Percentiles rank a stretch among this genome's conserved stretches.
These are phyloP conservation scores for Pouteria glomerata DNA, from an alignment of 148 eudicot species.

Conservation along the genomic window DNA sequence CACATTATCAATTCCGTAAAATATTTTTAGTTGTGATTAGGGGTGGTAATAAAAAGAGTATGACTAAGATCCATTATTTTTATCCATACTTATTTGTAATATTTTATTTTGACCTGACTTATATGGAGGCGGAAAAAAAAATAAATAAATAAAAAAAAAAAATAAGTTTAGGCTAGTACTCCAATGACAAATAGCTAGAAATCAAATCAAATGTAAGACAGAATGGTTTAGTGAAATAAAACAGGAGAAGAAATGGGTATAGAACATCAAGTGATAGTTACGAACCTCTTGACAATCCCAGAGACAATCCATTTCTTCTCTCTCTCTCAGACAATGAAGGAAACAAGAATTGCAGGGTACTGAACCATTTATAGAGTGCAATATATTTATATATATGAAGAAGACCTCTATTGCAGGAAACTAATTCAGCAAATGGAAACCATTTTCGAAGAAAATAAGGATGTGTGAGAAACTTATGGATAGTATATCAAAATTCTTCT, in stretches of 20 bases:
- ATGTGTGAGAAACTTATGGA: not conserved
- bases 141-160: no score
- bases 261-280: conserved; percentile 2
- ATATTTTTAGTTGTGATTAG: no score
- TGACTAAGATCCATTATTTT: no score
- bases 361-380: not conserved
- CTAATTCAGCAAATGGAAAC: not conserved
- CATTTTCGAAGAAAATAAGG: not conserved
- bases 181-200: not conserved
- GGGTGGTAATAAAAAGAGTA: no score
- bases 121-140: no score
- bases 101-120: no score
- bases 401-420: no score
- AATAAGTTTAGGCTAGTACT: no score
- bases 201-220: not conserved
- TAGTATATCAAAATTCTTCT: not conserved
- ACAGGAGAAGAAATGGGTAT: not conserved
- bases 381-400: not conserved
- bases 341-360: not conserved
- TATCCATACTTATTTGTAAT: no score
- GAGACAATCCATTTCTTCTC: not conserved
- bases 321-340: not conserved
- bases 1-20: no score
- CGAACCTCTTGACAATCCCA: conserved; percentile 10
- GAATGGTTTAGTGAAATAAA: not conserved